These are phyloP conservation scores for Boletus tylopilopsis DNA, from an alignment of 768 basidiomycete species.

Conservation along the genomic window DNA sequence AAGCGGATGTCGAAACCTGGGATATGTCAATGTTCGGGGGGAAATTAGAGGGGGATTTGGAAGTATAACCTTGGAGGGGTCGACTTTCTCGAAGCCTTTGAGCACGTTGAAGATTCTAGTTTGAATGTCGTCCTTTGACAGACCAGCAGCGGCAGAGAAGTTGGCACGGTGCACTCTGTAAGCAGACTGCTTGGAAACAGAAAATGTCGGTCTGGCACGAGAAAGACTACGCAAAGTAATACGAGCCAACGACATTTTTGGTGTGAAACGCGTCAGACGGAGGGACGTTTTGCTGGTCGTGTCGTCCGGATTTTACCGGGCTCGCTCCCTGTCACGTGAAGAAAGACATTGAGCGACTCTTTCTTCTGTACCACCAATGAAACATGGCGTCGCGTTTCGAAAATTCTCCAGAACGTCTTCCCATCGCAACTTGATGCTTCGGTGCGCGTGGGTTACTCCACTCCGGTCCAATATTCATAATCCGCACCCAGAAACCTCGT, in stretches of 20 bases:
- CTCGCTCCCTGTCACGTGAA: conserved; percentile 3
- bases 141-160: conserved; percentile 26
- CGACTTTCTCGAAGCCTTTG: conserved; percentile 31
- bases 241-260: conserved; percentile 34
- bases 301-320: conserved; percentile 28
- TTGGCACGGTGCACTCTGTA: conserved; percentile 30
- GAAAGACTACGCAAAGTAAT: conserved; percentile 31
- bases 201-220: conserved; percentile 25
- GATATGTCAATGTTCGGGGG: conserved; percentile 23
- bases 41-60: conserved; percentile 13
- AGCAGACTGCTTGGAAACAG: conserved; percentile 26
- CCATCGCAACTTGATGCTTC: conserved; percentile 89
- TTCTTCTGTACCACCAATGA: conserved; percentile 53
- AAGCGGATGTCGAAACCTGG: conserved; percentile 62
- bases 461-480: conserved; percentile 5
- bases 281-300: background rate
- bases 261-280: conserved; percentile 20
- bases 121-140: conserved; percentile 24
- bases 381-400: conserved; percentile 91
- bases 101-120: conserved; percentile 26
- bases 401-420: conserved; percentile 90
- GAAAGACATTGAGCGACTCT: background rate
- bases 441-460: conserved; percentile 44
- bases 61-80: conserved; percentile 24
- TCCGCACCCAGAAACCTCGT: conserved; percentile 72